These are phyloP conservation scores for Cunninghamia lanceolata DNA, from an alignment of 75 land plant genomes.

Conservation along the genomic window DNA sequence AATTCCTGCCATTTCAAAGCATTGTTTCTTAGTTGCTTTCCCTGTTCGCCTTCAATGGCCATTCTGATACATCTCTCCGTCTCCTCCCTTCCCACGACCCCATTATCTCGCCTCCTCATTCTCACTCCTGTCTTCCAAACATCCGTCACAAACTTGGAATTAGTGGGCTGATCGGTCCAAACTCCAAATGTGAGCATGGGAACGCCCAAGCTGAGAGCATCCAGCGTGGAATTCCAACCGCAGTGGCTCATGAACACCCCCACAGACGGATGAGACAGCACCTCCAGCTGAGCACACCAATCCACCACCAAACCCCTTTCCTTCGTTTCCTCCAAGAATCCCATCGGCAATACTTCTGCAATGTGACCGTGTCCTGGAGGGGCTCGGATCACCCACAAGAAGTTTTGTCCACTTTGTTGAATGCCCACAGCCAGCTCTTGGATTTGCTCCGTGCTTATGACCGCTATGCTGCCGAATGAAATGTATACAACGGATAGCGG, in stretches of 20 bases:
- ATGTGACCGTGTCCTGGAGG: neutral
- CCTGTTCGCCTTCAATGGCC: no score
- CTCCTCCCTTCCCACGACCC: no score
- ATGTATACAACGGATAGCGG: neutral
- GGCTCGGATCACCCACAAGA: neutral
- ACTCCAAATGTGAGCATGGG: no score
- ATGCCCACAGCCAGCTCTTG: constrained; percentile 31
- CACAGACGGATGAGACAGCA: constrained; percentile 17
- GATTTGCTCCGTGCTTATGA: neutral
- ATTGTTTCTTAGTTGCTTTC: no score
- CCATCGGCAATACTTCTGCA: neutral
- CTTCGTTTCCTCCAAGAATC: constrained; percentile 9
- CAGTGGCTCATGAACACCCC: constrained; percentile 22
- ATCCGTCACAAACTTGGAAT: no score
- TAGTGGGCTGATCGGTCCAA: no score
- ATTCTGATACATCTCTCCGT: no score
- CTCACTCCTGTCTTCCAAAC: no score
- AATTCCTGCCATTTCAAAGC: no score
- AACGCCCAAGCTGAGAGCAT: no score
- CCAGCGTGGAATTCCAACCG: constrained; percentile 21
- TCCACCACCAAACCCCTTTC: constrained; percentile 13
- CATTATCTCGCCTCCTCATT: no score
- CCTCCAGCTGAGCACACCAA: constrained; percentile 21
- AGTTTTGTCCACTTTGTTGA: constrained; percentile 20
- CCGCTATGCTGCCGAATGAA: constrained; percentile 5